Base-by-base conservation (phyloP, 78 protist genomes). In the Guillardia theta region DNA sequence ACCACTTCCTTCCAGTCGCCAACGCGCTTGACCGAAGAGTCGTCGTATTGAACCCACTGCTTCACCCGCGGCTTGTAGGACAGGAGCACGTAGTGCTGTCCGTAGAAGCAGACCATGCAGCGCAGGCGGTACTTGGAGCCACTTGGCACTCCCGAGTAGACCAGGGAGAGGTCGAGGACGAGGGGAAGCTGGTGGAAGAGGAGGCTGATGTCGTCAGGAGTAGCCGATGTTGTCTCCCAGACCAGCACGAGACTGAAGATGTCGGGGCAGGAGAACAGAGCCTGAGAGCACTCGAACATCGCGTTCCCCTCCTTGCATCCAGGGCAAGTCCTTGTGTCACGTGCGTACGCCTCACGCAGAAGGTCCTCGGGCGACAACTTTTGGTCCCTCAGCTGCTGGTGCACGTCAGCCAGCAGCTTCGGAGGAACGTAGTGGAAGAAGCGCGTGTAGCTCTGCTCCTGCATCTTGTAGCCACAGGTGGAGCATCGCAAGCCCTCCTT, bases 171-270 rank as follows among this genome's bases (percentile, higher is more conserved):
- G 83, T 70, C 83, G 45, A 70, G 83, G 9, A 43, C 36, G 36
- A 70, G 83, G 21, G 83, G 83, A 12, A 70, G 83, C 83, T 70
- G 83, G 46, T 70, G n/a, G 83, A 70, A 70, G 27, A 70, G 41
- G 27, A 6, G 4, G 46, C 36, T 43, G 41, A 70, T 70, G 36
- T 70, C 83, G 46, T 70, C 45, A 24, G 41, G 27, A 1, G 83
- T 24, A 6, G 83, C 83, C 83, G n/a, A 36, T 4, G 83, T 24
- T 36, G 9, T 70, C 21, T 36, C 22, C 83, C 83, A 70, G 45
- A 33, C 83, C 46, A 24, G 22, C 36, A 70, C 83, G 41, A 70
- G 83, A 24, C 45, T 33, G 41, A 70, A 70, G 45, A 70, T 43
- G 83, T 12, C 10, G 33, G 83, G 83, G 36, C 36, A 4, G 36